Evolutionary conservation across 331 rosid genomes (phyloP), one percentile per base, ranked within the genome.

Genomic region (Pyrus hybrid): DNA sequence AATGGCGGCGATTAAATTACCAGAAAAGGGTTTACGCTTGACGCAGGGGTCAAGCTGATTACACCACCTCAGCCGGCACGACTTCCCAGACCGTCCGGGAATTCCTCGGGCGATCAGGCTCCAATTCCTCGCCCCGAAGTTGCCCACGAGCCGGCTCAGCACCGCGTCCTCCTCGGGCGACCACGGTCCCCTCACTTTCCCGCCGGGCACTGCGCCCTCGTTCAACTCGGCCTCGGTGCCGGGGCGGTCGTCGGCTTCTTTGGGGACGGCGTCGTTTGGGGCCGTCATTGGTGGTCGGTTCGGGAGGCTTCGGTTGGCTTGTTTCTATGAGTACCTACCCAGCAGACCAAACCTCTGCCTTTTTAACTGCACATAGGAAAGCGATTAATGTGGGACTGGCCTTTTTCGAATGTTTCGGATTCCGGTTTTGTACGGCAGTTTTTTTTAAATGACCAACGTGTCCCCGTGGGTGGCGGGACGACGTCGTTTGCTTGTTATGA

Each of bases 61-160:
- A 76, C 93, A 91, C 96, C 96, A 91, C 16, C 96, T 85, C 67
- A 91, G 93, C 4, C 96, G 93, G 86, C 93, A 91, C 5, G 96
- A 91, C 87, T 91, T 91, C 28, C 96, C 92, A 25, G 96, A 91
- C 32, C 93, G 78, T 0, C 96, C 92, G 1, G 92, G 91, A 26
- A 91, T 84, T 47, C 92, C 93, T 17, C 90, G 81, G 4, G 97
- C 89, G 74, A 91, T 91, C 84, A 86, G 77, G 79, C 88, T 86
- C 93, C 97, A 91, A 58, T 91, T 91, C 76, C 93, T 84, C 2
- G 97, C 84, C 54, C 97, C 93, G 68, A 91, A 87, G 86, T 91
- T 82, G 16, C 75, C 62, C 56, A 89, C 97, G 70, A 91, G 81
- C 76, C 82, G 72, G 58, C 89, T 76, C 51, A 91, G 83, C 72